Conservation (phyloP, 129 eudicot species). For the Silybum marianum region DNA sequence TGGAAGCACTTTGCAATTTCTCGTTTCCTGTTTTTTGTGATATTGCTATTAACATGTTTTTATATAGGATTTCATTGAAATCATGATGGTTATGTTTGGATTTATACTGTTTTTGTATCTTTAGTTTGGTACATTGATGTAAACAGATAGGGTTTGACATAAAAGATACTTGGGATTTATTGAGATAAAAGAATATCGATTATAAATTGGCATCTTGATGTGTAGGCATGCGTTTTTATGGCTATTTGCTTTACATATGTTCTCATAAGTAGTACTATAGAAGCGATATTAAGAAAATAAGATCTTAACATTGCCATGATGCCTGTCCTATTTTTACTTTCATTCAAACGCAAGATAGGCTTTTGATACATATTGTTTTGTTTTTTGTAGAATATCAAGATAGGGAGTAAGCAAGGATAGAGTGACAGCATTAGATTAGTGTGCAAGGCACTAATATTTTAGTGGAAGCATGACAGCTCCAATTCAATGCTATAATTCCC, state of each 20-base stretch:
- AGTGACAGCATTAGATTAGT: not conserved
- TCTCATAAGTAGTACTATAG: not conserved
- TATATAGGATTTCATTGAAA: not conserved
- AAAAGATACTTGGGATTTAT: not conserved
- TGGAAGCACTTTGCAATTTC: not conserved
- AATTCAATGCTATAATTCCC: slow-evolving; percentile 41
- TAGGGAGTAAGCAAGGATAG: slow-evolving; percentile 17
- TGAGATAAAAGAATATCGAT: not conserved
- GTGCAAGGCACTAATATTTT: slow-evolving; percentile 7
- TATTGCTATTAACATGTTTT: not conserved
- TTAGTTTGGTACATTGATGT: slow-evolving; percentile 8
- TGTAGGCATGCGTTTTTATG: not conserved
- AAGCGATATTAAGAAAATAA: not conserved
- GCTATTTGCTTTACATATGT: not conserved
- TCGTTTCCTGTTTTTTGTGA: not conserved
- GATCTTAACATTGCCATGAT: not conserved
- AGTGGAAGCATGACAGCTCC: slow-evolving; percentile 40
- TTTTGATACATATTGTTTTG: slow-evolving; percentile 8
- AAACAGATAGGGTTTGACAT: slow-evolving; percentile 3
- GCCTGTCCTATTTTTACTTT: too few species aligned
- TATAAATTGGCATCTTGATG: not conserved
- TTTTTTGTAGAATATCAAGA: slow-evolving; percentile 34
- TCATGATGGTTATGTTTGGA: slow-evolving; percentile 4
- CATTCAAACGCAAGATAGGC: too few species aligned
- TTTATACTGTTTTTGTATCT: slow-evolving; percentile 6